Evolutionary conservation across 768 basidiomycete genomes (phyloP).

Genomic region (Tylopilus rubrobrunneus): DNA sequence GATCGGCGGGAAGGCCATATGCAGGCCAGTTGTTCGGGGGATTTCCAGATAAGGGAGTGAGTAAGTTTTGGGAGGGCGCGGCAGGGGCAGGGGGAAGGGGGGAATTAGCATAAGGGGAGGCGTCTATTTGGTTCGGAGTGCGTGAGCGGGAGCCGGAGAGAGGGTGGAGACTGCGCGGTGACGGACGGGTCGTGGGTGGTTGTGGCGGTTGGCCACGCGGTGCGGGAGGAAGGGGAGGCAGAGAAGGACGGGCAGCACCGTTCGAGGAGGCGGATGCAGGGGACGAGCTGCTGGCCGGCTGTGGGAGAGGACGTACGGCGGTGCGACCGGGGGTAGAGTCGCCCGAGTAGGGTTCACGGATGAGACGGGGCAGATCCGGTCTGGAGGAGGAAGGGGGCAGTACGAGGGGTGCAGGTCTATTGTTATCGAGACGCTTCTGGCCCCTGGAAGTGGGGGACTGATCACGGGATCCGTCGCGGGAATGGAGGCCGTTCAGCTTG

Average conservation of each 20-base stretch:
- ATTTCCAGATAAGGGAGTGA: conserved; percentile 35
- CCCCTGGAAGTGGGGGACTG: conserved; percentile 30
- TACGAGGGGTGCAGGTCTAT: conserved; percentile 79
- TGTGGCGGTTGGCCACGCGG: conserved; percentile 66
- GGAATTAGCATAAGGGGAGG: conserved; percentile 41
- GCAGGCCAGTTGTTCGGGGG: conserved; percentile 40
- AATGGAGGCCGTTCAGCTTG: conserved; percentile 14
- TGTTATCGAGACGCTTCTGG: conserved; percentile 52
- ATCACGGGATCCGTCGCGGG: conserved; percentile 23
- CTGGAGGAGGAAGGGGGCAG: conserved; percentile 52
- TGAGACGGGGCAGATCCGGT: conserved; percentile 67
- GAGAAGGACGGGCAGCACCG: conserved; percentile 37
- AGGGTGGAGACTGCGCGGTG: conserved; percentile 30
- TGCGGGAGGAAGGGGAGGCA: conserved; percentile 67
- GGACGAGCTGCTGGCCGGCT: conserved; percentile 18
- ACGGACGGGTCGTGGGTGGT: conserved; percentile 32
- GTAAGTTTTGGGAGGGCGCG: conserved; percentile 30
- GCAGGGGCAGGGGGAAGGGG: conserved; percentile 40
- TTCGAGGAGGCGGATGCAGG: conserved; percentile 28
- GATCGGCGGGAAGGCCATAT: conserved; percentile 59
- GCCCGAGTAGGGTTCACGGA: conserved; percentile 53
- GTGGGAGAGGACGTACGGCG: conserved; percentile 29
- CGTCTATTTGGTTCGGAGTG: conserved; percentile 58
- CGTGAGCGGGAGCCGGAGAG: conserved; percentile 35
- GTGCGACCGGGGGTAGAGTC: conserved; percentile 43